Base-by-base conservation (phyloP, 768 basidiomycete genomes). In the Boletus rubroflammeus region DNA sequence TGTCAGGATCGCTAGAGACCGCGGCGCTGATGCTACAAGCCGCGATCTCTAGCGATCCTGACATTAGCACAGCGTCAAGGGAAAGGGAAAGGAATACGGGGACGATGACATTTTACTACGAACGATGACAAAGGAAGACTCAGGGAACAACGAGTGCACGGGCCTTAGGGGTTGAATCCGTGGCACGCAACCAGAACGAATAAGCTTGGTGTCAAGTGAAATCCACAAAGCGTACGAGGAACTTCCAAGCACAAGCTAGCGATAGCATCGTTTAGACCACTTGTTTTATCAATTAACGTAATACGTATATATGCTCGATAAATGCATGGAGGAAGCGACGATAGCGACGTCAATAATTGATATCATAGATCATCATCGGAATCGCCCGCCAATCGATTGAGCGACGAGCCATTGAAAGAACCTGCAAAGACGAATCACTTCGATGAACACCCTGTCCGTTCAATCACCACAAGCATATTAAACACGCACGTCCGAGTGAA, bases 401-500 rank as follows among this genome's bases (percentile, higher is more conserved):
- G 61, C 14, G 69, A 50, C 39, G 59, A 60, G 14, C 59, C 61
- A 42, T 72, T 65, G 48, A 70, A 70, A 7, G 69, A 52, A 32
- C 69, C 69, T 70, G 42, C 42, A 28, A 36, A 44, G 15, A 15
- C 6, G 1, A 9, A 40, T 42, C 17, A 29, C 21, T 31, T 36
- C 4, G 5, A 8, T 54, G 1, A 62, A 25, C 31, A 47, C 17
- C 0, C 17, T 17, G 15, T 11, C n/a, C 17, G 21, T 25, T 39
- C 15, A 19, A 19, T 23, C 23, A 17, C 17, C 9, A 36, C 15
- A 23, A 44, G 5, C 6, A 38, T 26, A 25, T 5, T 34, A 28
- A 39, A 40, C 11, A 63, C 76, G 61, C 44, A 77, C 75, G 72
- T 51, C 72, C 76, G 7, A 63, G 64, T 4, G 66, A 63, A 29